Percentiles rank a stretch among this genome's conserved stretches.
These are phyloP conservation scores for Fusarium concolor DNA, from an alignment of 2,329 filamentous ascomycete species.

Conservation along the genomic window DNA sequence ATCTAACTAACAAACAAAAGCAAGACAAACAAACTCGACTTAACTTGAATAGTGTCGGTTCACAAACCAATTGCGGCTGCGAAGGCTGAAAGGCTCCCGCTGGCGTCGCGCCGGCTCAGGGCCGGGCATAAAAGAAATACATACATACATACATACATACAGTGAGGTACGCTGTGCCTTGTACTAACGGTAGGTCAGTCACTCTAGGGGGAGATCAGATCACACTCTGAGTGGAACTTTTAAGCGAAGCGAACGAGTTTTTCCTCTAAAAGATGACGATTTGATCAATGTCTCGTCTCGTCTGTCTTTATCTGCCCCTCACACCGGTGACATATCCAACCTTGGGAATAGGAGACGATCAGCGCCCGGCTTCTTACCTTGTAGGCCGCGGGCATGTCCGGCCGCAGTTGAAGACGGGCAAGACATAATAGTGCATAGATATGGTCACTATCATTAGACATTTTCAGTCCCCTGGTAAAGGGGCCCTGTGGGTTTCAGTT, in stretches of 20 bases:
- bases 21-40: background rate
- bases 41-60: slow-evolving; percentile 6
- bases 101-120: slow-evolving; percentile 36
- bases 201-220: slow-evolving; percentile 14
- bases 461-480: slow-evolving; percentile 17
- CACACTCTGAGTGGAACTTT: background rate
- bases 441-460: slow-evolving; percentile 11
- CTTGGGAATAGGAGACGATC: slow-evolving; percentile 25
- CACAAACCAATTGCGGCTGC: slow-evolving; percentile 21
- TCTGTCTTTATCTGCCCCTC: slow-evolving; percentile 8
- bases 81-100: slow-evolving; percentile 11
- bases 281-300: slow-evolving; percentile 7
- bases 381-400: slow-evolving; percentile 29
- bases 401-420: slow-evolving; percentile 2
- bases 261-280: slow-evolving; percentile 29
- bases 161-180: background rate
- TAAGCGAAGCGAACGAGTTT: slow-evolving; percentile 10
- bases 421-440: slow-evolving; percentile 7
- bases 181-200: slow-evolving; percentile 4
- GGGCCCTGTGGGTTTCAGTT: slow-evolving; percentile 36
- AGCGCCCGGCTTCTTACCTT: slow-evolving; percentile 10
- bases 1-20: background rate
- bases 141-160: background rate
- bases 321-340: slow-evolving; percentile 14
- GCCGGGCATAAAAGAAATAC: slow-evolving; percentile 17